Evolutionary conservation across 2,329 filamentous ascomycete species (phyloP).

Genomic region (Fusarium mexicanum): DNA sequence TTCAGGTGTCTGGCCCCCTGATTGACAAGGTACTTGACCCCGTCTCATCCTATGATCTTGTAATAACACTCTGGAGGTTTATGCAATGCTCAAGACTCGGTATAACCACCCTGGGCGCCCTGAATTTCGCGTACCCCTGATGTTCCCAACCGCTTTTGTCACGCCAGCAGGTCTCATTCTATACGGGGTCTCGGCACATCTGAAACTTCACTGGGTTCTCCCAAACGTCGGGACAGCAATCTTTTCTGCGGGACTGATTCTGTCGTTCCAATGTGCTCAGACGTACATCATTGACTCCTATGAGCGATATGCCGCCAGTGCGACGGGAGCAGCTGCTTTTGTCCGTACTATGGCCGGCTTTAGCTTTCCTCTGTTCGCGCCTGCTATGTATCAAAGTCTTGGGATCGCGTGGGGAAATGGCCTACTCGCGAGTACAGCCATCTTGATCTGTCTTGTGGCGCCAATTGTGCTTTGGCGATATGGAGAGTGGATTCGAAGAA

Average conservation of each 20-base stretch:
- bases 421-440: slow-evolving; percentile 45
- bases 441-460: slow-evolving; percentile 30
- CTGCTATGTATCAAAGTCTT: slow-evolving; percentile 50
- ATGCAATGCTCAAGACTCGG: slow-evolving; percentile 36
- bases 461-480: slow-evolving; percentile 33
- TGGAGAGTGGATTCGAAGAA: slow-evolving; percentile 34
- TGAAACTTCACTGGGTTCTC: slow-evolving; percentile 59
- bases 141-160: slow-evolving; percentile 50
- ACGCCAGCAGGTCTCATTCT: slow-evolving; percentile 60
- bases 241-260: slow-evolving; percentile 61
- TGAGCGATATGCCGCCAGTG: slow-evolving; percentile 49
- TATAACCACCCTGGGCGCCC: slow-evolving; percentile 45
- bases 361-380: slow-evolving; percentile 67
- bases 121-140: slow-evolving; percentile 49
- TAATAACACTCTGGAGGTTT: slow-evolving; percentile 35
- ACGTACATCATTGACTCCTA: slow-evolving; percentile 67
- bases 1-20: slow-evolving; percentile 58
- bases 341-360: slow-evolving; percentile 66
- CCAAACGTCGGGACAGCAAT: slow-evolving; percentile 65
- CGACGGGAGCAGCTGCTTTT: slow-evolving; percentile 63
- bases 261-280: slow-evolving; percentile 66
- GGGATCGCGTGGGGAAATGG: slow-evolving; percentile 58
- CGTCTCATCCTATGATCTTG: rapidly evolving
- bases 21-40: slow-evolving; percentile 45
- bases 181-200: slow-evolving; percentile 59